These are phyloP conservation scores for Globisporangium spinosum DNA, from an alignment of 352 stramenopile genomes.

Conservation along the genomic window DNA sequence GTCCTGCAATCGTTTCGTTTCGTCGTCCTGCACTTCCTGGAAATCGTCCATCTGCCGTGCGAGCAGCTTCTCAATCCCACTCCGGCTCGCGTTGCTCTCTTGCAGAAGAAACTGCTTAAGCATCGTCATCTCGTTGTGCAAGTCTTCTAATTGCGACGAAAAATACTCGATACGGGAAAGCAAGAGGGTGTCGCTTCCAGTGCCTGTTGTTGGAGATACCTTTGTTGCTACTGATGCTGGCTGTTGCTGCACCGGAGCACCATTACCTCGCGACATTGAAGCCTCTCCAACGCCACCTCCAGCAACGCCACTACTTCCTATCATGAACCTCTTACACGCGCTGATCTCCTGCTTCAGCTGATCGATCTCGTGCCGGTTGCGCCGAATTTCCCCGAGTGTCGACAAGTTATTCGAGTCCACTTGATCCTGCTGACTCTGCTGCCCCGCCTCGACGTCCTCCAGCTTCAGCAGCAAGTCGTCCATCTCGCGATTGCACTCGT, in stretches of 20 bases:
- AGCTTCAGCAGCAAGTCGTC: conserved; percentile 38
- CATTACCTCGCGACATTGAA: background rate
- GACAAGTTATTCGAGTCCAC: background rate
- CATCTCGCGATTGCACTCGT: conserved; percentile 48
- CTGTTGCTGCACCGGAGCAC: background rate
- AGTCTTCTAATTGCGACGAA: conserved; percentile 37
- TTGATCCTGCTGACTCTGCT: conserved; percentile 15
- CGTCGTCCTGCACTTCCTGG: conserved; percentile 47
- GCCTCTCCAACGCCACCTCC: background rate
- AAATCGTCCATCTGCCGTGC: conserved; percentile 43
- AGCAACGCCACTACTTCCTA: conserved; percentile 9
- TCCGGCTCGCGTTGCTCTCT: conserved; percentile 43
- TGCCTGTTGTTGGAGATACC: background rate
- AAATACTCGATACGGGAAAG: conserved; percentile 40
- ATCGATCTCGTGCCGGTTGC: conserved; percentile 25
- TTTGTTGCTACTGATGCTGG: conserved; percentile 9
- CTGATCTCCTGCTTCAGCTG: conserved; percentile 25
- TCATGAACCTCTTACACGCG: conserved; percentile 19
- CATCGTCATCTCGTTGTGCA: conserved; percentile 50
- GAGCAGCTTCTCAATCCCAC: conserved; percentile 48
- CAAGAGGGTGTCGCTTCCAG: conserved; percentile 15
- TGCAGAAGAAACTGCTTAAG: conserved; percentile 46
- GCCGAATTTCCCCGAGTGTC: conserved; percentile 10
- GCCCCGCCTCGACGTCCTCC: conserved; percentile 25
- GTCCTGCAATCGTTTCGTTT: conserved; percentile 45